These are phyloP conservation scores for Tulasnella sp. DNA, from an alignment of 768 basidiomycete species.

Conservation along the genomic window DNA sequence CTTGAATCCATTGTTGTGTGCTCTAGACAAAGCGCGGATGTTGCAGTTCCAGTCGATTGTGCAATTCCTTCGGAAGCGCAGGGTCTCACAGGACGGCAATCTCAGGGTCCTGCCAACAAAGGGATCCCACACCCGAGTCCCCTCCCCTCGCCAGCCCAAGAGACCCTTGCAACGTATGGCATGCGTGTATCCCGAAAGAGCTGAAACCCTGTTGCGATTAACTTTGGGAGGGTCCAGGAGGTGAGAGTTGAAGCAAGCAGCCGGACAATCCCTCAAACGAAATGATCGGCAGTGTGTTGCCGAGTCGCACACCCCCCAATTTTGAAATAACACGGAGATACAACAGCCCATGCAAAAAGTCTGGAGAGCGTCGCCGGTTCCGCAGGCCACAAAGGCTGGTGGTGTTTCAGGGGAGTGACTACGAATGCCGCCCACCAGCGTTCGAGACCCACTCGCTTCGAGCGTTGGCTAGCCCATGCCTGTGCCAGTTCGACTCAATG, in stretches of 20 bases:
- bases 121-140: constrained; percentile 1
- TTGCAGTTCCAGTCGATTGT: neutral
- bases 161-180: neutral
- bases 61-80: neutral
- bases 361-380: too few relatives aligned
- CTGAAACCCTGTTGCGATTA: neutral
- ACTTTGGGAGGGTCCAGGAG: neutral
- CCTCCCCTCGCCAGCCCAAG: neutral
- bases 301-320: neutral
- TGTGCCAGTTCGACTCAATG: too few relatives aligned
- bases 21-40: neutral
- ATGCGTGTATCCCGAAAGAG: neutral
- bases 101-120: constrained; percentile 12
- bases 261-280: neutral
- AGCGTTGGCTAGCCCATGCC: too few relatives aligned
- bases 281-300: neutral
- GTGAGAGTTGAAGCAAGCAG: neutral
- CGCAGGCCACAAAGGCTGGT: neutral
- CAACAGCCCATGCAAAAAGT: neutral
- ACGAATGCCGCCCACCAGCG: too few relatives aligned
- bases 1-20: neutral
- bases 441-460: neutral
- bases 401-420: too few relatives aligned
- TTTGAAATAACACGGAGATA: constrained; percentile 2
- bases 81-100: constrained; percentile 1